Conservation (phyloP, 1,284 basidiomycete genomes). For the Tylopilus orsonianus region DNA sequence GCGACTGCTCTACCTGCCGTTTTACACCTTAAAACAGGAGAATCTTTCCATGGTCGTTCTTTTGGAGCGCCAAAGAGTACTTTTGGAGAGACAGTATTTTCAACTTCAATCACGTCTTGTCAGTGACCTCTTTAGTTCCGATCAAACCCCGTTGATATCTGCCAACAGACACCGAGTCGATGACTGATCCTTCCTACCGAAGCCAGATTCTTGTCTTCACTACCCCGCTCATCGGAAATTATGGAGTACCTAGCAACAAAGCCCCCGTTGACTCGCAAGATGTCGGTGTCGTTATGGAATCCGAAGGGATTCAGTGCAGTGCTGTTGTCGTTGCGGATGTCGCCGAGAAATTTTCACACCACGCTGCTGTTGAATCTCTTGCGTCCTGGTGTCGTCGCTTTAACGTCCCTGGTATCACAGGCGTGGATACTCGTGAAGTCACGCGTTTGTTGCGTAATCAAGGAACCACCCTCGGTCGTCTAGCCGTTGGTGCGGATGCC, state of each 20-base stretch:
- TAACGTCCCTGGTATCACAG: constrained; percentile 91
- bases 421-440: constrained; percentile 96
- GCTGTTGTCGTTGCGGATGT: constrained; percentile 95
- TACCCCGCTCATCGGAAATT: constrained; percentile 97
- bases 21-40: constrained; percentile 91
- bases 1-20: constrained; percentile 66
- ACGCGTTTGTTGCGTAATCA: constrained; percentile 93
- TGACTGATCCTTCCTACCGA: constrained; percentile 99
- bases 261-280: constrained; percentile 76
- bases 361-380: constrained; percentile 90
- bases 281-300: constrained; percentile 91
- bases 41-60: constrained; percentile 85
- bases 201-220: constrained; percentile 99
- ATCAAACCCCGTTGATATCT: constrained; percentile 12
- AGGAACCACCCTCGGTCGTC: constrained; percentile 92
- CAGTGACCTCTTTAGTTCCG: constrained; percentile 30
- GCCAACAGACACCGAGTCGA: constrained; percentile 89
- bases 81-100: constrained; percentile 98
- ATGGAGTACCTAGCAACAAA: constrained; percentile 89
- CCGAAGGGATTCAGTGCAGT: constrained; percentile 85
- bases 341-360: constrained; percentile 93
- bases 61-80: constrained; percentile 90
- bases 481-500: constrained; percentile 82
- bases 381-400: constrained; percentile 92
- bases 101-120: constrained; percentile 98